Evolutionary conservation across 306 rosid species (phyloP).

Genomic region (Dryas alaskensis): DNA sequence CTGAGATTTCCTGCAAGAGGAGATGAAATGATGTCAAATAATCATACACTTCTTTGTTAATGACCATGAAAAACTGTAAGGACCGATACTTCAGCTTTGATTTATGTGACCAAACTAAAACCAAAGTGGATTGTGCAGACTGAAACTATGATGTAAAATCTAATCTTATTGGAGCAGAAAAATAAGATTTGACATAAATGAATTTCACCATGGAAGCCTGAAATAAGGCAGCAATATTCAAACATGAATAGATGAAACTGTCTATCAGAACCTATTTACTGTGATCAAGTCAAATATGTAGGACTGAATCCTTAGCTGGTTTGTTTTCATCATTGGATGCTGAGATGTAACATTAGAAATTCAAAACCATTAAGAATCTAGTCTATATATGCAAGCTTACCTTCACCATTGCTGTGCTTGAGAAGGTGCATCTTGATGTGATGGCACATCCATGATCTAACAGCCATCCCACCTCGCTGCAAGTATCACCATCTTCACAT

Average conservation of each 20-base stretch:
- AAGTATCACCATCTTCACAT: slow-evolving; percentile 48
- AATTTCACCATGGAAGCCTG: neutral
- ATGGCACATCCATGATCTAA: slow-evolving; percentile 62
- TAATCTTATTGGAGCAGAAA: neutral
- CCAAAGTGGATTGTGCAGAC: neutral
- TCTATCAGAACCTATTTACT: neutral
- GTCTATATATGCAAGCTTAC: slow-evolving; percentile 43
- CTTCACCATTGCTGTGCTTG: slow-evolving; percentile 56
- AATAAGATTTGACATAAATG: neutral
- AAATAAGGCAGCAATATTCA: neutral
- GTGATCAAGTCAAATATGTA: neutral
- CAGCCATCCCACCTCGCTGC: slow-evolving; percentile 89
- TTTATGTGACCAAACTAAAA: neutral
- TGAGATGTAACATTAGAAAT: neutral
- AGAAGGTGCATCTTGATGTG: slow-evolving; percentile 75
- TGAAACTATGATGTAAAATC: neutral
- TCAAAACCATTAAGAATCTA: neutral
- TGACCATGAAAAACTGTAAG: neutral
- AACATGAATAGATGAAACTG: neutral
- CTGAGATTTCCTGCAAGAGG: slow-evolving; percentile 61
- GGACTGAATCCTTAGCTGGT: neutral
- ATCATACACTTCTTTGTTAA: neutral
- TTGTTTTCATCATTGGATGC: neutral
- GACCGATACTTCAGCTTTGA: neutral
- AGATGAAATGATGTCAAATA: slow-evolving; percentile 15